Base-by-base conservation (phyloP, 179 eudicot species). In the Patellifolia procumbens region DNA sequence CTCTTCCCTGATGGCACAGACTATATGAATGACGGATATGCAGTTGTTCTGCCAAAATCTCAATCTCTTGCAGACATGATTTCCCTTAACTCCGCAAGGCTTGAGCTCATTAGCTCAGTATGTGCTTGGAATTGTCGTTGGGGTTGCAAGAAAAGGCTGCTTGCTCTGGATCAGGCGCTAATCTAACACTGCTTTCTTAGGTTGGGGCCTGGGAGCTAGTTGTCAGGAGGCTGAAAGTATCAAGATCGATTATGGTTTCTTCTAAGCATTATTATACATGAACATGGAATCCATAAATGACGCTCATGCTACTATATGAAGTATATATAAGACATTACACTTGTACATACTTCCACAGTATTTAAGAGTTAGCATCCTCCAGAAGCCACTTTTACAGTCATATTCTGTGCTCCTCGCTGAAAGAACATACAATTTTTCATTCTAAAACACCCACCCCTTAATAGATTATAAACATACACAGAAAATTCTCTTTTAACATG, bases 1-100 rank as follows among this genome's bases (percentile, higher is more conserved):
- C 81, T 94, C 31, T 92, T 87, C 68, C 94, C 96, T 28, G 91
- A 88, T 92, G 96, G 87, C 28, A 88, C 90, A 10, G 97, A 92
- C 31, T 82, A 89, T 76, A 93, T 93, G 98, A 86, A 90, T 43
- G 96, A 89, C 31, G 97, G 97, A 10, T 88, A 90, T 76, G 90
- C 96, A 29, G 61, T 92, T 60, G 87, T 89, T 37, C 90, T 89
- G 42, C 82, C 93, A 3, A 85, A 86, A 80, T 79, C 86, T 19
- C 85, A 81, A 24, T 83, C 95, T 2, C 80, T 81, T n/a, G 73
- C 92, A 20, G 60, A 78, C 48, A 84, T 94, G 5, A 79, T 94
- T 35, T 83, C 97, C 62, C 87, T 83, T 55, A 91, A 83, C 7
- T 94, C 96, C 26, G 79, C 77, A 32, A 87, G 89, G 87, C 73